Conservation (phyloP, 2,329 filamentous ascomycete species). For the Bipolaris victoriae region DNA sequence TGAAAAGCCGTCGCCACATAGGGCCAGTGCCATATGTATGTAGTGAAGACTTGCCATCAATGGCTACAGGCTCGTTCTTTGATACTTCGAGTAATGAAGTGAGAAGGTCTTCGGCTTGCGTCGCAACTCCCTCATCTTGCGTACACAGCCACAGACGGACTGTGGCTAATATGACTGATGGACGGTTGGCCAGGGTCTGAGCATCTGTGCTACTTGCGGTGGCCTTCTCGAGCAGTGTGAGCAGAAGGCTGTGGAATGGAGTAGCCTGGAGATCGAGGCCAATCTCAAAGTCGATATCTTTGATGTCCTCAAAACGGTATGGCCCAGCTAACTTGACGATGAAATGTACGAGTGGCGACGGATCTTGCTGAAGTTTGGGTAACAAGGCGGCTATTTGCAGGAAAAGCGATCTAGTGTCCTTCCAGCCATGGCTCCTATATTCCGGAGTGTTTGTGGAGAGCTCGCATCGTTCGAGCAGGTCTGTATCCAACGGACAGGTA, state of each 20-base stretch:
- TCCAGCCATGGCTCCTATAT: conserved; percentile 36
- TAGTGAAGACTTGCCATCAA: conserved; percentile 34
- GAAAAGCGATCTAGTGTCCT: conserved; percentile 45
- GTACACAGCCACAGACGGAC: conserved; percentile 66
- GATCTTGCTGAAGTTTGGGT: conserved; percentile 63
- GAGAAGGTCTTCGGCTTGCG: conserved; percentile 60
- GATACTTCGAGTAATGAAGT: conserved; percentile 59
- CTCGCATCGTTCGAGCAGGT: conserved; percentile 59
- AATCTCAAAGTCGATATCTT: conserved; percentile 60
- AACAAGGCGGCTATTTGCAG: conserved; percentile 58
- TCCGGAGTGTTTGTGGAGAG: conserved; percentile 48
- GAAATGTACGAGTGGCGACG: conserved; percentile 61
- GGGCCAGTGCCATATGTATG: conserved; percentile 47
- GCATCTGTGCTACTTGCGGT: conserved; percentile 59
- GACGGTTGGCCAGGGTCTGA: conserved; percentile 63
- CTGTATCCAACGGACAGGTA: conserved; percentile 53
- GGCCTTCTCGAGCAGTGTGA: conserved; percentile 64
- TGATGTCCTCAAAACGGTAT: conserved; percentile 48
- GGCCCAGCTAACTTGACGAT: conserved; percentile 58
- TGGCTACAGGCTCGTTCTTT: conserved; percentile 50
- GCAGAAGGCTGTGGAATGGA: conserved; percentile 62
- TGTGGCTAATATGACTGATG: conserved; percentile 61
- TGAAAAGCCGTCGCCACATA: conserved; percentile 68
- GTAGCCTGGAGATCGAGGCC: conserved; percentile 58
- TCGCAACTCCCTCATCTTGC: conserved; percentile 61